Base-by-base conservation (phyloP, 129 eudicot genomes). In the Dittrichia graveolens region DNA sequence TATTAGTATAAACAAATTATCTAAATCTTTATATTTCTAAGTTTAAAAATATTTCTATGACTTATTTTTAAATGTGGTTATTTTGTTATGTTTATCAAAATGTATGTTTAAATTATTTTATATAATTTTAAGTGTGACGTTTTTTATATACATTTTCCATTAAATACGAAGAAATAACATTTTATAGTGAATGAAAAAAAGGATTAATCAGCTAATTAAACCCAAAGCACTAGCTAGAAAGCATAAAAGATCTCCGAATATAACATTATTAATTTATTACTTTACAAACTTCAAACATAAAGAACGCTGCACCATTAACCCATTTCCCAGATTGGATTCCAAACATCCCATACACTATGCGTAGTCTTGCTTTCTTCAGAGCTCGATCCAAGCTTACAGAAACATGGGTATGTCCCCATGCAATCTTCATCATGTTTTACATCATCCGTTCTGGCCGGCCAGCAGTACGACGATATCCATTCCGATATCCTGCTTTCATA, bases 291-390 rank as follows among this genome's bases (percentile, higher is more conserved):
- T 9, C 49, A 24, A 24, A 43, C 14, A 65, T 16, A 53, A 43
- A 43, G 15, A 54, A 54, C 50, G 47, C 41, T 61, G 1, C 13
- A 4, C 24, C 2, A n/a, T 54, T 10, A 53, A 19, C 72, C 56
- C 80, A 73, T 76, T 69, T 73, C 79, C 84, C 85, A 86, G 10
- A 83, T 65, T 11, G 85, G 83, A 37, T 71, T 64, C 73, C 89
- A 75, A 63, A 38, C 71, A 75, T 89, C 89, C 85, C 89, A 89
- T 67, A 80, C 40, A 74, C 73, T 18, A 35, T 60, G 67, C 2
- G 31, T 24, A 31, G 35, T 46, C 11, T 46, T 82, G 58, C 41
- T 53, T 62, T 74, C 82, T 60, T 72, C 85, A 13, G 41, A 39
- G 40, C 71, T 79, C 76, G 76, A 79, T 57, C 68, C 80, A 47